phyloP scores from a whole-genome alignment of 164 flowering plant species.

The Cinnamomum chago region DNA sequence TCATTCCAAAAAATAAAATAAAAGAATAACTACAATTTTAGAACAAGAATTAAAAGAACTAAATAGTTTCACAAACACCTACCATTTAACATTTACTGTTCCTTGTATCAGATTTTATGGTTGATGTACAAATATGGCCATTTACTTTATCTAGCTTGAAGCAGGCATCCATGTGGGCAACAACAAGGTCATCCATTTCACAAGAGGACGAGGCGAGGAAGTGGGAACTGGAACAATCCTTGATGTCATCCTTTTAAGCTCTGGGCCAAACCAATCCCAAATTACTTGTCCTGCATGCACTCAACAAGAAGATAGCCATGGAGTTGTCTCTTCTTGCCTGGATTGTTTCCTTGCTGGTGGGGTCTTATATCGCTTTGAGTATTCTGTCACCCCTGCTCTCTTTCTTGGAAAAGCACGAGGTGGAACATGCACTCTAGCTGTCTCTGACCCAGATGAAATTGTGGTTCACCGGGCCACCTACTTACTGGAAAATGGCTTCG shows the following conservation, averaged over 20 bases:
- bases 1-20: too few species aligned
- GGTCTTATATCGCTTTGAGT: constrained; percentile 33
- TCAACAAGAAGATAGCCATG: constrained; percentile 37
- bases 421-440: constrained; percentile 46
- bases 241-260: constrained; percentile 53
- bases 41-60: too few species aligned
- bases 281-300: constrained; percentile 36
- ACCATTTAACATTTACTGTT: too few species aligned
- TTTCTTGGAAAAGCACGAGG: constrained; percentile 37
- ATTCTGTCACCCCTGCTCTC: constrained; percentile 27
- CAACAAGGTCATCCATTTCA: constrained; percentile 78
- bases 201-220: constrained; percentile 74
- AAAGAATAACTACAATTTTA: too few species aligned
- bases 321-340: constrained; percentile 39
- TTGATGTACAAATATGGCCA: not conserved
- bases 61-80: too few species aligned
- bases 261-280: constrained; percentile 26
- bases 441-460: constrained; percentile 26
- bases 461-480: constrained; percentile 36
- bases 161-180: constrained; percentile 80
- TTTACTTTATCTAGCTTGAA: not conserved
- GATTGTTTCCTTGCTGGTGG: constrained; percentile 42
- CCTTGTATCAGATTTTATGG: too few species aligned
- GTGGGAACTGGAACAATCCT: constrained; percentile 83
- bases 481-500: constrained; percentile 38